A percentile compares a stretch with the other conserved stretches of the same genome.
phyloP scores from a whole-genome alignment of 2,329 filamentous ascomycete species.

The Penicillium crustosum region DNA sequence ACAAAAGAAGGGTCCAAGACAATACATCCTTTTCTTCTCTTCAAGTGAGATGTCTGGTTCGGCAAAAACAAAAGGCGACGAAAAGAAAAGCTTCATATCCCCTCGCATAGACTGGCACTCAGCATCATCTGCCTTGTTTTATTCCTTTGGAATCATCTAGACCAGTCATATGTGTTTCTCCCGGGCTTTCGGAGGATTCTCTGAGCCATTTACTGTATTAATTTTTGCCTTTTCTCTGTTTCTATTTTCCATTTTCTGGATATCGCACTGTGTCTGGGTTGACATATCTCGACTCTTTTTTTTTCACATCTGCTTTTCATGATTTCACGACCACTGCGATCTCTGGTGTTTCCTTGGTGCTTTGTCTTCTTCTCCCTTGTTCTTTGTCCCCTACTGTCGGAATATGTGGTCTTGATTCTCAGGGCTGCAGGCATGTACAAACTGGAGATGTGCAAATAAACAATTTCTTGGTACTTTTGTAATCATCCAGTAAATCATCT shows the following conservation, averaged over 20 bases:
- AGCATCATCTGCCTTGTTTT: conserved; percentile 7
- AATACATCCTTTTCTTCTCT: conserved; percentile 4
- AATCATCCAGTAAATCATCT: not conserved
- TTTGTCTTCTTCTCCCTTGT: conserved; percentile 9
- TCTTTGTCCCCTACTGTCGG: conserved; percentile 9
- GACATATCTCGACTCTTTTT: conserved; percentile 1
- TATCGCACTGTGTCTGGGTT: not conserved
- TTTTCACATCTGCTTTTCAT: conserved; percentile 8
- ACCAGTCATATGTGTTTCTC: conserved; percentile 15
- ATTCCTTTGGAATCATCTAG: conserved; percentile 18
- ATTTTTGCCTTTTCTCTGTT: conserved; percentile 18
- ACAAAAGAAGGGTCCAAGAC: conserved; percentile 17
- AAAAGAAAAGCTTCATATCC: not conserved
- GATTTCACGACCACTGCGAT: conserved; percentile 17
- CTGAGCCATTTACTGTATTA: conserved; percentile 22
- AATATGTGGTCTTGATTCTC: not conserved
- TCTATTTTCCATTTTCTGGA: conserved; percentile 3
- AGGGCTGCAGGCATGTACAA: conserved; percentile 17
- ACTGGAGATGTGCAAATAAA: conserved; percentile 24
- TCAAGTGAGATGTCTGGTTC: not conserved
- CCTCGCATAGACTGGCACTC: conserved; percentile 21
- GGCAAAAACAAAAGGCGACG: conserved; percentile 7
- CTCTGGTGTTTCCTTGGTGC: conserved; percentile 11
- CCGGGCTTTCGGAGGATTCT: conserved; percentile 2
- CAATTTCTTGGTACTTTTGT: not conserved